Conservation (phyloP, 192 early-diverging fungal genomes). For the Linnemannia schmuckeri region DNA sequence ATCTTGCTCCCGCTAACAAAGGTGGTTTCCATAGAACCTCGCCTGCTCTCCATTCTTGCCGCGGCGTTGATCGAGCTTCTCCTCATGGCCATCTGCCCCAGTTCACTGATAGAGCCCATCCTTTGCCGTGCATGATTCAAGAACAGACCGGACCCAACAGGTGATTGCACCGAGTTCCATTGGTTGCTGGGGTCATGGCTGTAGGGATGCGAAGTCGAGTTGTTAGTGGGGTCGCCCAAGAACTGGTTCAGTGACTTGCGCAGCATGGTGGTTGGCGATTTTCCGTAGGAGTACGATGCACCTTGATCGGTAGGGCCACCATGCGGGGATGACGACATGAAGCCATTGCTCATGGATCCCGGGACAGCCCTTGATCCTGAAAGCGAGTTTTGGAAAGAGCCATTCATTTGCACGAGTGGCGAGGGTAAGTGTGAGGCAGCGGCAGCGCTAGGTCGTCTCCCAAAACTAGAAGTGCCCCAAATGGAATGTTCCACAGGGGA, state of each 20-base stretch:
- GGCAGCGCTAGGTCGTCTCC: slow-evolving; percentile 33
- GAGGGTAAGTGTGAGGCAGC: slow-evolving; percentile 11
- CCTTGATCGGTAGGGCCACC: slow-evolving; percentile 17
- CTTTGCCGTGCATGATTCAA: slow-evolving; percentile 39
- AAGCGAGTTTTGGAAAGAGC: slow-evolving; percentile 33
- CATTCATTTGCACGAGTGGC: slow-evolving; percentile 12
- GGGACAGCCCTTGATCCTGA: slow-evolving; percentile 37
- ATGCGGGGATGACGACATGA: background rate
- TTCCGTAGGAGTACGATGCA: slow-evolving; percentile 36
- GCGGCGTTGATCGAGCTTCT: slow-evolving; percentile 48
- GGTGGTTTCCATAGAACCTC: slow-evolving; percentile 33
- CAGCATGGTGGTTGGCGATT: slow-evolving; percentile 42
- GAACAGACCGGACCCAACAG: slow-evolving; percentile 21
- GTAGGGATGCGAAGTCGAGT: background rate
- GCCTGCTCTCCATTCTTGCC: slow-evolving; percentile 29
- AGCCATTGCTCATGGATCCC: slow-evolving; percentile 31
- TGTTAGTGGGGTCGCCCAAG: slow-evolving; percentile 15
- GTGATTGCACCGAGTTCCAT: slow-evolving; percentile 16
- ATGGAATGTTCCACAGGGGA: slow-evolving; percentile 51
- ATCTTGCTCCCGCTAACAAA: slow-evolving; percentile 50
- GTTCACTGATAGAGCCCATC: slow-evolving; percentile 47
- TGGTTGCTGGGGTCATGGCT: slow-evolving; percentile 14
- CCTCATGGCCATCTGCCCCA: slow-evolving; percentile 51
- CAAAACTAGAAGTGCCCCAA: slow-evolving; percentile 32
- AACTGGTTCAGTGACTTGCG: slow-evolving; percentile 37